A percentile compares a stretch with the other conserved stretches of the same genome.
Evolutionary conservation across 768 basidiomycete genomes (phyloP).

Genomic region (Termitomyces sp.): DNA sequence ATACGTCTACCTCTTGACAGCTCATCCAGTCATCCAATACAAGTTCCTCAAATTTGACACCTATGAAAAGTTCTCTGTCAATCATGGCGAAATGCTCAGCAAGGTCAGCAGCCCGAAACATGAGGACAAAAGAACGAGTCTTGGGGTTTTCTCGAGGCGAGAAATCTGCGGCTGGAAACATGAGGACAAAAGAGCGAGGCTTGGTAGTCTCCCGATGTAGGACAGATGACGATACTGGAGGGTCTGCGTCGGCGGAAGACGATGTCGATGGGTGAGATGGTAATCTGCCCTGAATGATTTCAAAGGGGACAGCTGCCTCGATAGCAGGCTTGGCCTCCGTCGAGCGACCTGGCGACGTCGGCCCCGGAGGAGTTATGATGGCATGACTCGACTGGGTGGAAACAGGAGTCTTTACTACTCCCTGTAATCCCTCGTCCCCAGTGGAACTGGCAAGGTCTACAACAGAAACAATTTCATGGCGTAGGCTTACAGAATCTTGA

Average conservation of each 20-base stretch:
- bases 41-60: constrained; percentile 85
- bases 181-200: constrained; percentile 69
- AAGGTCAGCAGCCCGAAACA: constrained; percentile 51
- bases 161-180: constrained; percentile 45
- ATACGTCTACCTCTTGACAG: constrained; percentile 56
- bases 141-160: constrained; percentile 27
- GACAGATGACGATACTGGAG: constrained; percentile 28
- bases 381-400: constrained; percentile 24
- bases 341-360: constrained; percentile 25
- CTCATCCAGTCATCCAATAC: constrained; percentile 67
- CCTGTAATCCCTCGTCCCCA: constrained; percentile 4
- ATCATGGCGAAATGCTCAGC: constrained; percentile 84
- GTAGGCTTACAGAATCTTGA: constrained; percentile 7
- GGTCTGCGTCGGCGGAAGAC: constrained; percentile 10
- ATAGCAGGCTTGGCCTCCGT: constrained; percentile 41
- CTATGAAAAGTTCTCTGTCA: constrained; percentile 81
- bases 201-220: constrained; percentile 27
- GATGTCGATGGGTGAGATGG: constrained; percentile 22
- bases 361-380: constrained; percentile 19
- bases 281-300: constrained; percentile 60
- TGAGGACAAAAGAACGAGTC: constrained; percentile 72
- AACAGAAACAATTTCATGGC: not conserved
- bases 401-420: constrained; percentile 25
- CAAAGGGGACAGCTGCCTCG: constrained; percentile 61
- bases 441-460: not conserved